A percentile compares a stretch with the other conserved stretches of the same genome.
These are phyloP conservation scores for Acanthamoeba sp. DNA, from an alignment of 208 protist species.

Conservation along the genomic window DNA sequence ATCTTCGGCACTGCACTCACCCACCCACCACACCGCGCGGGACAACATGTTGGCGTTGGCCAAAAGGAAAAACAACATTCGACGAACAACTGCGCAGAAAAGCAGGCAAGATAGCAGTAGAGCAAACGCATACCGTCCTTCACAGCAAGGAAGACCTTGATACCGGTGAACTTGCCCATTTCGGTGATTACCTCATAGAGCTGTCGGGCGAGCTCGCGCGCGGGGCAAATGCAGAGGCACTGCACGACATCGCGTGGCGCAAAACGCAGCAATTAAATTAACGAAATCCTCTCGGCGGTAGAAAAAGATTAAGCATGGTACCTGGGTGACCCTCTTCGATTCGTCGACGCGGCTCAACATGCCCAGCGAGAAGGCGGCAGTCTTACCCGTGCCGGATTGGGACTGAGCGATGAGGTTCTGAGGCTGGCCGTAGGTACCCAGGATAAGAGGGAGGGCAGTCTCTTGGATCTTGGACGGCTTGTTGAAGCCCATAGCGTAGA, in stretches of 20 bases:
- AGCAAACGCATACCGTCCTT: slow-evolving; percentile 28
- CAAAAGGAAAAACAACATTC: too few species aligned
- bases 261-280: too few species aligned
- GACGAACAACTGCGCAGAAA: too few species aligned
- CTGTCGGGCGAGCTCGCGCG: slow-evolving; percentile 87
- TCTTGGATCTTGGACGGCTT: slow-evolving; percentile 89
- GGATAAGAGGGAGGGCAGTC: slow-evolving; percentile 85
- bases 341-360: slow-evolving; percentile 85
- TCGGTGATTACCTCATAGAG: slow-evolving; percentile 76
- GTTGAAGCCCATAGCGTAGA: slow-evolving; percentile 88
- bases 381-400: slow-evolving; percentile 91
- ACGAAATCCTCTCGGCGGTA: too few species aligned
- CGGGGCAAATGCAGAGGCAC: slow-evolving; percentile 86
- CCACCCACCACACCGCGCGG: too few species aligned
- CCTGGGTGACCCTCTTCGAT: slow-evolving; percentile 74
- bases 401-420: slow-evolving; percentile 88
- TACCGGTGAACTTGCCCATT: slow-evolving; percentile 82
- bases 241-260: too few species aligned
- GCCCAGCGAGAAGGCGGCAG: slow-evolving; percentile 88
- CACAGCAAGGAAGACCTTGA: slow-evolving; percentile 76
- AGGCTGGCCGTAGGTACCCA: slow-evolving; percentile 60
- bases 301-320: not conserved
- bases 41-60: too few species aligned
- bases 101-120: not conserved
- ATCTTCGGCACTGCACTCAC: slow-evolving; percentile 3